Conservation (phyloP, 192 early-diverging fungal genomes). For the Backusella tuberculispora region DNA sequence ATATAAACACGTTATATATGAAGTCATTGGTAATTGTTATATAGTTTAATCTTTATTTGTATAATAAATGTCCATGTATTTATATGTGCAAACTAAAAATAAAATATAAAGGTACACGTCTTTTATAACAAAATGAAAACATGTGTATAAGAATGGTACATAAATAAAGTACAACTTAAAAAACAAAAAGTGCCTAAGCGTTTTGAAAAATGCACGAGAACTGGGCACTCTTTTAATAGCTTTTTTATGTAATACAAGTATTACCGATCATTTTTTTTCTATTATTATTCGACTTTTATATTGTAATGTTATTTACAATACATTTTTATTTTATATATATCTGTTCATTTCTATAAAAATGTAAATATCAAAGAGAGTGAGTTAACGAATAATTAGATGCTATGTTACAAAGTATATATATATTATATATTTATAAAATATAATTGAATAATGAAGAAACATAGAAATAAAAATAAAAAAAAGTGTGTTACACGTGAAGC, state of each 20-base stretch:
- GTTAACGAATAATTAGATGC: neutral
- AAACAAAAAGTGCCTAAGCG: neutral
- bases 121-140: neutral
- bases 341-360: too few relatives aligned
- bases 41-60: too few relatives aligned
- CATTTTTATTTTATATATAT: too few relatives aligned
- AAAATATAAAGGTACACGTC: too few relatives aligned
- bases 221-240: neutral
- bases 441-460: neutral
- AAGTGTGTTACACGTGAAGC: neutral
- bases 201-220: neutral
- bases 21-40: too few relatives aligned
- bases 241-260: neutral
- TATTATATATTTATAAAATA: neutral
- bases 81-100: too few relatives aligned
- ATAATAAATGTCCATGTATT: too few relatives aligned
- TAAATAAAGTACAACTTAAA: neutral
- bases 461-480: too few relatives aligned
- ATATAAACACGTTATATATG: too few relatives aligned
- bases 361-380: too few relatives aligned
- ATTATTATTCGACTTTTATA: too few relatives aligned
- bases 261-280: conserved; percentile 13
- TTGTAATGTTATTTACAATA: too few relatives aligned
- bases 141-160: conserved; percentile 8
- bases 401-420: neutral